These are phyloP conservation scores for Solanum hybrid DNA, from an alignment of 305 asterid species.

Conservation along the genomic window DNA sequence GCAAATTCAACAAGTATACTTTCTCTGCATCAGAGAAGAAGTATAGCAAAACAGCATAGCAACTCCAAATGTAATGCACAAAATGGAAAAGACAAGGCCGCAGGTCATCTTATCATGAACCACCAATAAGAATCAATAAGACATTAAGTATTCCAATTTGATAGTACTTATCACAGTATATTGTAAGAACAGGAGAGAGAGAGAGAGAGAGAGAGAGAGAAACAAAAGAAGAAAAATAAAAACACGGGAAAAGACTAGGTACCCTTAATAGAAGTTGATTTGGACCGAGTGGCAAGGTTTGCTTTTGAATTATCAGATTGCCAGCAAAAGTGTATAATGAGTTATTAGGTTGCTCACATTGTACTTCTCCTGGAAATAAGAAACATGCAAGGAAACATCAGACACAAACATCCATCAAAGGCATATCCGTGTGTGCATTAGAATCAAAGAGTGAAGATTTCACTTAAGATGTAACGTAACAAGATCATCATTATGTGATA, in stretches of 20 bases:
- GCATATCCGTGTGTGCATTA: neutral
- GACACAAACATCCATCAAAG: neutral
- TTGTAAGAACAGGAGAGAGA: neutral
- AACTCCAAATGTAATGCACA: neutral
- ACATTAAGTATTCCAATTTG: neutral
- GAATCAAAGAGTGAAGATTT: neutral
- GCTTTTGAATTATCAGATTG: slow-evolving; percentile 80
- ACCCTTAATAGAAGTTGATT: slow-evolving; percentile 94
- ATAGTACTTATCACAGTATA: neutral
- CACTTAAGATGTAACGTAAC: neutral
- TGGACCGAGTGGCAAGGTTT: slow-evolving; percentile 97
- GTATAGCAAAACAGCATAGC: neutral
- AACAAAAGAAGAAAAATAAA: neutral
- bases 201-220: neutral
- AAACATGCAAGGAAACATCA: neutral
- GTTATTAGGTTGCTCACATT: slow-evolving; percentile 98
- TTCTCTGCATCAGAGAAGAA: slow-evolving; percentile 6
- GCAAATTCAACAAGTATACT: neutral
- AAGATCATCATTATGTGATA: neutral
- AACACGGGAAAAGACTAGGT: slow-evolving; percentile 17
- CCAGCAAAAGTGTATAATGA: slow-evolving; percentile 97
- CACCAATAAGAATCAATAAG: neutral
- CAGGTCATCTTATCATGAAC: neutral
- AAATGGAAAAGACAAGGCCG: neutral
- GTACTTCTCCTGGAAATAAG: slow-evolving; percentile 79